Percentiles rank a stretch among this genome's conserved stretches.
Conservation (phyloP, 73 alveolate species). For the Stentor roeselii region DNA sequence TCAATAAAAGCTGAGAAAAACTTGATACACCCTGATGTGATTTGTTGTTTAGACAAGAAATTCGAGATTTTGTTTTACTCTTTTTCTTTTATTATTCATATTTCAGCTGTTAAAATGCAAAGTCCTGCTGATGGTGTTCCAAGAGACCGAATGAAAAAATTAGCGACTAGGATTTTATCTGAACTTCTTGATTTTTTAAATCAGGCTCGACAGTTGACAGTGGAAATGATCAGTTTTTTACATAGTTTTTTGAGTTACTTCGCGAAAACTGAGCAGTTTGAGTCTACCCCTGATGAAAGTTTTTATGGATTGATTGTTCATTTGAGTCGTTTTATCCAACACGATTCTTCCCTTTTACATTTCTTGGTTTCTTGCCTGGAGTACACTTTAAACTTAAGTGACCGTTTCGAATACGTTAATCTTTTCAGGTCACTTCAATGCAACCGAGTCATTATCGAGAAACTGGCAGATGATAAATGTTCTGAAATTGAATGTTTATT, state of each 20-base stretch:
- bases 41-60: neutral
- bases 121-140: neutral
- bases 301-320: neutral
- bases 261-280: neutral
- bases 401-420: neutral
- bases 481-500: constrained; percentile 4
- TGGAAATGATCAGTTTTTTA: neutral
- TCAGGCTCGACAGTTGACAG: neutral
- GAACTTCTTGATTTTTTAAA: neutral
- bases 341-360: neutral
- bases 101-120: neutral
- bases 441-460: neutral
- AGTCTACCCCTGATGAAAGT: neutral
- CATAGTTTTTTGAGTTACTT: neutral
- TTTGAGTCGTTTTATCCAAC: neutral
- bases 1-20: neutral
- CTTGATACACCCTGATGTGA: neutral
- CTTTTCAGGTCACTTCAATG: neutral
- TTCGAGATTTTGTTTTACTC: neutral
- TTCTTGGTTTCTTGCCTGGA: neutral
- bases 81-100: neutral
- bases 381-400: neutral
- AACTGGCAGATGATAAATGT: neutral
- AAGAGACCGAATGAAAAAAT: neutral
- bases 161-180: neutral